A percentile compares a stretch with the other conserved stretches of the same genome.
phyloP scores from a whole-genome alignment of 257 asterid species.

The Sherardia arvensis region DNA sequence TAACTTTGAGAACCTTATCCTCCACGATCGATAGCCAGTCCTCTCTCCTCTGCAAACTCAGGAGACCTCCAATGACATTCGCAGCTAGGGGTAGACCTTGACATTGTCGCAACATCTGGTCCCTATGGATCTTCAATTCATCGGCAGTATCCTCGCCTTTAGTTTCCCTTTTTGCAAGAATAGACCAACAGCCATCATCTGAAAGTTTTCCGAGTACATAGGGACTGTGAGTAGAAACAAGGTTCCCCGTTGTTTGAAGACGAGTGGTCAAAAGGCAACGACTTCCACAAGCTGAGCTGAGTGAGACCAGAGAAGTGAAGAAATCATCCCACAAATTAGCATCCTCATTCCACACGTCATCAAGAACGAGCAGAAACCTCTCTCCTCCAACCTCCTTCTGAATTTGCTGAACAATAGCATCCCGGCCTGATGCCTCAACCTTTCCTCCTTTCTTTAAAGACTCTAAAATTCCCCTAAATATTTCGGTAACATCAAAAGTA shows the following conservation, averaged over 20 bases:
- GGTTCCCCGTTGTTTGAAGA: background rate
- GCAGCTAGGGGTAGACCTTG: slow-evolving; percentile 1
- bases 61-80: slow-evolving; percentile 21
- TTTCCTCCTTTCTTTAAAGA: background rate
- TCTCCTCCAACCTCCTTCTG: background rate
- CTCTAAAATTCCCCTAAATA: slow-evolving; percentile 10
- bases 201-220: background rate
- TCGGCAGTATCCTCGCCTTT: background rate
- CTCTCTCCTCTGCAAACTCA: background rate
- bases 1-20: background rate
- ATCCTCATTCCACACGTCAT: slow-evolving; percentile 11
- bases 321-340: background rate
- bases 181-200: slow-evolving; percentile 1
- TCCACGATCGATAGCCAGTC: slow-evolving; percentile 15
- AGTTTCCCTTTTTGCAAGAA: background rate
- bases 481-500: slow-evolving; percentile 2
- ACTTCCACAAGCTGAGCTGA: background rate
- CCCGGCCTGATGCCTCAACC: background rate
- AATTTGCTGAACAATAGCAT: background rate
- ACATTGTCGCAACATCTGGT: background rate
- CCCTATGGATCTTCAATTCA: background rate
- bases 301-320: background rate
- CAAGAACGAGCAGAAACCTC: slow-evolving; percentile 11
- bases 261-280: slow-evolving; percentile 1
- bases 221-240: background rate